Base-by-base conservation (phyloP, 1,139 yeast species). In the Debaryomyces nepalensis region DNA sequence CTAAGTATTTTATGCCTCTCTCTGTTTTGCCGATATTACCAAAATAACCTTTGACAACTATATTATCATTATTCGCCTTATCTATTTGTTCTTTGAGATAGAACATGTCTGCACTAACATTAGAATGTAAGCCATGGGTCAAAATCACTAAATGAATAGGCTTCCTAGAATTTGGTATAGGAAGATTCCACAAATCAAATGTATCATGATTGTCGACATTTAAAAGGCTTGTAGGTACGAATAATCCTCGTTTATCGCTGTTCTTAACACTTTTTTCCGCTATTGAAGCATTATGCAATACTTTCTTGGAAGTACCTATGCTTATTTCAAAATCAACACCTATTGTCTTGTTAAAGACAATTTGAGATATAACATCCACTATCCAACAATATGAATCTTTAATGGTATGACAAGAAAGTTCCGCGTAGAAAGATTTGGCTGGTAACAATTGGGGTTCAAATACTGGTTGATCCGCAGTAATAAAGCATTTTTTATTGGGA, bases 81-180 rank as follows among this genome's bases (percentile, higher is more conserved):
- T 90, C 96, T 4, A 93, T 79, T 53, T 79, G 79, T 54, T 93
- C 98, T 58, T 90, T 91, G 39, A 91, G 53, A 54, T 86, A 93
- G 33, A 84, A 73, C 93, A 93, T 79, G 60, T 93, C 99, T 0
- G 96, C 87, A 2, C 95, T 81, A 0, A 85, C 81, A 58, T 93
- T 93, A 0, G 97, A 88, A 59, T 90, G 97, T 30, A 93, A 67
- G 0, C 99, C 99, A 63, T 93, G 99, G 0, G 97, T 87, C 23
- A 93, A 56, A 2, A 89, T 72, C 20, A 88, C 93, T 46, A 89
- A 66, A 62, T 89, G 97, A 6, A 82, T 71, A 0, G 87, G 85
- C 37, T 64, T 65, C 4, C 60, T 52, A 4, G 69, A 63, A 2
- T 69, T 53, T 0, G 86, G 84, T 0, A 70, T 57, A 0, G 79